Evolutionary conservation across 192 early-diverging fungal species (phyloP), one percentile per base, ranked within the genome.

Genomic region (Coemansia guatemalensis): DNA sequence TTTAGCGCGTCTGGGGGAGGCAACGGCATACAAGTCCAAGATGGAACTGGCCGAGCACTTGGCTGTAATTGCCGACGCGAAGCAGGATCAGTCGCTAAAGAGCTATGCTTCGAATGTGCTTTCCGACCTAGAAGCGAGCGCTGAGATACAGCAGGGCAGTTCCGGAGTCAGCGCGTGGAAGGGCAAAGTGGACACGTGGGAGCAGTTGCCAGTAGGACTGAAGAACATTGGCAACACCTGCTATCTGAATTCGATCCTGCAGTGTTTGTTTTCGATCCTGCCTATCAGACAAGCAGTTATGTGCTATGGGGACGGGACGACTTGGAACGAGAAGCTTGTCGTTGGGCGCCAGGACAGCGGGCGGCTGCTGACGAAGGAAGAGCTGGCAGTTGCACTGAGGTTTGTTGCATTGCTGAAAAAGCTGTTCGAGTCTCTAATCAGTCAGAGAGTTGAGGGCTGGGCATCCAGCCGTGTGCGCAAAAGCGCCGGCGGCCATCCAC

Each of bases 201-300:
- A 47, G 56, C 68, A 79, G 53, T 83, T 85, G 30, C 91, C 91
- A 6, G 83, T 88, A 0, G 92, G 91, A 6, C 82, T 92, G 39
- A 75, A 82, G 25, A 95, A 95, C 55, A 90, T 93, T 68, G 92
- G 91, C 41, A 92, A 92, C 49, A 95, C 93, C 0, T 95, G 93
- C 73, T 95, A 95, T 66, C 79, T 95, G 18, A 95, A 94, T 69
- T 90, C 90, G 35, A 69, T 95, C 21, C 72, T 95, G 22, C 87
- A 91, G 82, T 91, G 89, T 54, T 72, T 89, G 22, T 93, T 86
- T 53, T 89, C 89, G 0, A 58, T 93, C 3, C 52, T 76, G 25
- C 83, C 85, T 1, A 69, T 93, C 4, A 84, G 91, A 2, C 63
- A 85, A 8, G 72, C 87, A 1, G 85, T 93, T 6, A 54, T 92